Evolutionary conservation across 2,329 filamentous ascomycete genomes (phyloP), one percentile per base, ranked within the genome.

Genomic region (Venturia oleaginea): DNA sequence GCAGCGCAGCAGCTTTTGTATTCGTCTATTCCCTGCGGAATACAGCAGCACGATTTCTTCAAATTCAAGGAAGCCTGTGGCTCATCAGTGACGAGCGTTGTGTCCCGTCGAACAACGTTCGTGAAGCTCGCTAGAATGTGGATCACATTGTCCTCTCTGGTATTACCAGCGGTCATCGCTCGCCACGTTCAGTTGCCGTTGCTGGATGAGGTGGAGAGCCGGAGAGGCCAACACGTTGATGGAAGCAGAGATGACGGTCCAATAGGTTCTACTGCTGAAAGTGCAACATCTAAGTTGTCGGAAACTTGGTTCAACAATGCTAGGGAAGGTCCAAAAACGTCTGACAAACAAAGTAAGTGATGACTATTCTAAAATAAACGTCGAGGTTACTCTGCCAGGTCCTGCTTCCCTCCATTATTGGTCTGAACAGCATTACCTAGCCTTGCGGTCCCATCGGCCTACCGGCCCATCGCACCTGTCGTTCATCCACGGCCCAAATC

Each of bases 311-410:
- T 57, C 24, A 30, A 57, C 30, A 32, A 57, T 27, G 15, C 51
- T 57, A 57, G 51, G 27, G 15, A 57, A 19, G 27, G 27, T n/a
- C 19, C 30, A 4, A 34, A 57, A 32, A 34, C 30, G 51, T n/a
- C 51, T 57, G 51, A 34, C 51, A 57, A 57, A 57, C 51, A 57
- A 22, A 34, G 51, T 57, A 57, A 57, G 51, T 57, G 27, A 30
- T 57, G 22, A 51, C 22, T 22, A 15, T 22, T 10, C 7, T 22
- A 11, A 27, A 13, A 51, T 11, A 51, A 51, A 27, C 22, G 10
- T 51, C 6, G 46, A 51, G 10, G 22, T 27, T 24, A 51, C 46
- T 22, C 8, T 51, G 17, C 6, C 46, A 51, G 17, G 11, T 22
- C 46, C 15, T 13, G 4, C 11, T 51, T 30, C 46, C 17, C 10